Evolutionary conservation across 331 rosid genomes (phyloP), one percentile per base, ranked within the genome.

Genomic region (Stylosanthes scabra): DNA sequence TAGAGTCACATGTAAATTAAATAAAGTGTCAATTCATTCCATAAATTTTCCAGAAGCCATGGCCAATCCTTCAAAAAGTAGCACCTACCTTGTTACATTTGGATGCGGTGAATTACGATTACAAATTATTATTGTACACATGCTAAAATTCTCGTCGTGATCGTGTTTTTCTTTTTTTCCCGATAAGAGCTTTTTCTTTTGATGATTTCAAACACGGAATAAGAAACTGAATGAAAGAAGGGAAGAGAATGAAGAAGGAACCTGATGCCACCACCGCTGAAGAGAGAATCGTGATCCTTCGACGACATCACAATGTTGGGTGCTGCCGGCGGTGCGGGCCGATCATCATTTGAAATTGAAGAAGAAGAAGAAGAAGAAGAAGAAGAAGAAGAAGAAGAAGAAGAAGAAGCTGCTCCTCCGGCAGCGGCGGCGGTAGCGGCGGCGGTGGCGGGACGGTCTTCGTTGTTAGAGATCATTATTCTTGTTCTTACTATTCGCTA

Each of bases 191-290:
- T 41, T 31, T 31, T 31, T 31, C 2, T 31, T 31, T 31, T 31
- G 3, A 1, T 41, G 69, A 75, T 42, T 16, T 16, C 12, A 45
- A 65, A 68, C 1, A 13, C 39, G 6, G 3, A 37, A 15, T 6
- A 56, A 20, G 52, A 76, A 16, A 12, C 20, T 16, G 12, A 59
- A 3, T 11, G 2, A 34, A 3, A 20, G 28, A 4, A 29, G 15
- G 15, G 1, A 47, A 37, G 0, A 42, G 58, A 52, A 52, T 41
- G n/a, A 47, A 14, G 46, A 25, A 9, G 64, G 46, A 13, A 87
- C 97, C 91, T 87, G 84, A 91, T 61, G 47, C 96, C 93, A 8
- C 97, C 97, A 47, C 97, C 97, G 76, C 90, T 91, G 73, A 81
- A 83, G 68, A 89, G 84, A 59, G 89, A 78, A 74, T 86, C 83